A percentile compares a stretch with the other conserved stretches of the same genome.
Evolutionary conservation across 2,329 filamentous ascomycete genomes (phyloP).

Genomic region (Aspergillus unguis): DNA sequence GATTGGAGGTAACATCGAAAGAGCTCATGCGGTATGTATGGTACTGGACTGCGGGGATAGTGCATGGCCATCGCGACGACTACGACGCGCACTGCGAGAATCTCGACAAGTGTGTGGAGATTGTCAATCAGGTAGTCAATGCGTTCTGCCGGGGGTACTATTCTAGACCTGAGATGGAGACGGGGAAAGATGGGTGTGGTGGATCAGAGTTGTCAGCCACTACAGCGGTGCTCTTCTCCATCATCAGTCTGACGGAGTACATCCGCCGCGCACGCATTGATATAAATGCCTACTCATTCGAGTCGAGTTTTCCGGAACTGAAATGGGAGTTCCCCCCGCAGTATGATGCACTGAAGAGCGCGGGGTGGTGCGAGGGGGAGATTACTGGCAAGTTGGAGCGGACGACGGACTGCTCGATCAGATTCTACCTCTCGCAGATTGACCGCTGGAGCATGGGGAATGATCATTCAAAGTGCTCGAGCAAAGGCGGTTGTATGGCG

Average conservation of each 20-base stretch:
- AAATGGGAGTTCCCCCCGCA: not conserved
- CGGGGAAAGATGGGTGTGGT: too few species aligned
- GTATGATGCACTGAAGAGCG: not conserved
- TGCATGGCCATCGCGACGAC: not conserved
- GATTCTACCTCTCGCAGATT: not conserved
- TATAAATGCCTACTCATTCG: not conserved
- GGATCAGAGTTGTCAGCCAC: too few species aligned
- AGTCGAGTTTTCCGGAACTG: not conserved
- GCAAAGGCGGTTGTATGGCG: not conserved
- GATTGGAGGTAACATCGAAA: not conserved
- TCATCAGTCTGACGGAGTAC: not conserved
- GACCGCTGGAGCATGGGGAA: not conserved
- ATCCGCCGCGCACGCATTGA: not conserved
- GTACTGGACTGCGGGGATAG: not conserved
- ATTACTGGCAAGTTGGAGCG: not conserved
- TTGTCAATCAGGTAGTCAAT: not conserved
- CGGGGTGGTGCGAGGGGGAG: not conserved
- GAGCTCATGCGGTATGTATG: not conserved
- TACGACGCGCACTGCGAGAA: not conserved
- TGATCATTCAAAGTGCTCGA: not conserved
- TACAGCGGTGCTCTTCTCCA: not conserved
- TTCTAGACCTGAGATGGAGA: not conserved
- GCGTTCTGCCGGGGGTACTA: not conserved
- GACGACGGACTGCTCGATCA: not conserved
- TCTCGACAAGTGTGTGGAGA: not conserved